A percentile compares a stretch with the other conserved stretches of the same genome.
Conservation (phyloP, 768 basidiomycete genomes). For the Leccinum uliginosum region DNA sequence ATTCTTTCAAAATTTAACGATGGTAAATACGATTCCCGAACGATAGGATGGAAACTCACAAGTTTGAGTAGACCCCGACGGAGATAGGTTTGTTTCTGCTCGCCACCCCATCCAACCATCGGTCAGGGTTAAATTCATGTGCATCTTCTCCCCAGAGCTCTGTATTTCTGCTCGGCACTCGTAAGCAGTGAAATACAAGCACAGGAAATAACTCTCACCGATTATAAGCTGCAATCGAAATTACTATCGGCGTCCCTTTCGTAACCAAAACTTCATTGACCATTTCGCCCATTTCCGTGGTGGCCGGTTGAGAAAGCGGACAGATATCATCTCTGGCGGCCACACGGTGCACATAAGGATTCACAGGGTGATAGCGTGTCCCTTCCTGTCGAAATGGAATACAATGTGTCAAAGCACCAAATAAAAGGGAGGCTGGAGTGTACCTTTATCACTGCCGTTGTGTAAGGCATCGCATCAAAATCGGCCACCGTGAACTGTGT, state of each 20-base stretch:
- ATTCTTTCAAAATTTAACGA: slow-evolving; percentile 5
- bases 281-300: slow-evolving; percentile 39
- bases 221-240: slow-evolving; percentile 54
- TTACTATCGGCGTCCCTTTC: slow-evolving; percentile 40
- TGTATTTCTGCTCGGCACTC: slow-evolving; percentile 13
- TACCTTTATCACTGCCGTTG: slow-evolving; percentile 34
- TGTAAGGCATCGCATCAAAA: slow-evolving; percentile 48
- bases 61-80: slow-evolving; percentile 27
- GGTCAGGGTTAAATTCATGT: slow-evolving; percentile 29
- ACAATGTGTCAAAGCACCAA: slow-evolving; percentile 14
- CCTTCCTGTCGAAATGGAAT: slow-evolving; percentile 35
- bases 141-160: slow-evolving; percentile 32
- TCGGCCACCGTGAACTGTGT: slow-evolving; percentile 33
- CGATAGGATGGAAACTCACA: slow-evolving; percentile 14
- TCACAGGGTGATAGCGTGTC: slow-evolving; percentile 45
- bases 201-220: slow-evolving; percentile 31
- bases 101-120: slow-evolving; percentile 21
- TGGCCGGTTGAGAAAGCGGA: slow-evolving; percentile 53
- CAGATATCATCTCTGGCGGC: slow-evolving; percentile 51
- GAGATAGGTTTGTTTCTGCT: slow-evolving; percentile 17
- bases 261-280: slow-evolving; percentile 43
- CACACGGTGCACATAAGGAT: slow-evolving; percentile 47
- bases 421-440: slow-evolving; percentile 5
- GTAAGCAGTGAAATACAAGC: not conserved
- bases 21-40: not conserved